Base-by-base conservation (phyloP, 2,329 filamentous ascomycete genomes). In the Penicillium sp. region DNA sequence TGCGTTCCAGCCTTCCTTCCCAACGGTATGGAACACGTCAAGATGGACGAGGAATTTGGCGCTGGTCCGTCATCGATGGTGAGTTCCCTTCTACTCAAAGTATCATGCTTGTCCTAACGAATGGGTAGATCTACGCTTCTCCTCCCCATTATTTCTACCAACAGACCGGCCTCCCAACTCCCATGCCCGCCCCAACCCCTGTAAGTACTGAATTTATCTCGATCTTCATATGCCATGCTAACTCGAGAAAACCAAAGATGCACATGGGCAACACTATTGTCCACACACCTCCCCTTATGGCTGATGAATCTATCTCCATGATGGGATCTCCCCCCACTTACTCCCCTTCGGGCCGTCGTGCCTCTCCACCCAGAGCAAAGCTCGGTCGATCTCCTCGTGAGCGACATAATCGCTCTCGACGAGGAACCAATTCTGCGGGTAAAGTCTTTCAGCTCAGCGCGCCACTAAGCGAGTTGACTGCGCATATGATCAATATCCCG, bases 401-500 rank as follows among this genome's bases (percentile, higher is more conserved):
- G 18, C 48, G 40, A 11, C 45, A 43, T 33, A 31, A 56, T 44
- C 44, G 50, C 38, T 10, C 57, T 47, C 51, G 55, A 44, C 27
- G 46, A 43, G 35, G 63, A 42, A 49, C 38, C 52, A 38, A 60
- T 48, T 25, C 46, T 24, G 38, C 48, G 53, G n/a, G 53, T 54
- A 24, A 55, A 51, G 38, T 18, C 35, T 20, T 53, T 24, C 40
- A 48, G 2, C 27, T 68, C 9, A 42, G 53, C 2, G 60, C 50
- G 2, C 66, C 68, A 1, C 35, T 70, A 43, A 70, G 67, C 42
- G 52, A 64, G 33, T 25, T 67, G 27, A 67, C 66, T 13, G 57
- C 59, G 39, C 47, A 77, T 46, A 68, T 76, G 66, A 51, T 47
- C 3, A 57, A 72, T 48, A 79, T 90, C 35, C 80, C 83, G 0